Evolutionary conservation across 345 rosid species (phyloP), one percentile per base, ranked within the genome.

Genomic region (Excoecaria cochinchinensis): DNA sequence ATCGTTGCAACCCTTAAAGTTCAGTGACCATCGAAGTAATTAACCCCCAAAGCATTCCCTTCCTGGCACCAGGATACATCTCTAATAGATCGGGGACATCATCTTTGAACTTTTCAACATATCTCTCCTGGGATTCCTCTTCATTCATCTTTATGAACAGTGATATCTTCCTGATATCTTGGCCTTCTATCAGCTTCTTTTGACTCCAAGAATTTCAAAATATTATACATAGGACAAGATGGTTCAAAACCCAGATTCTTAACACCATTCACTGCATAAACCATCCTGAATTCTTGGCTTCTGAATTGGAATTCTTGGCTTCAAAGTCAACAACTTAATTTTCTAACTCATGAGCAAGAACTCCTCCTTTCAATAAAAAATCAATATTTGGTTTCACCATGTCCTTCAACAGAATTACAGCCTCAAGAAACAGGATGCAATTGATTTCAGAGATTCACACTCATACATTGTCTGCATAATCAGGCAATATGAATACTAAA

Each of bases 161-260:
- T 50, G 59, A 22, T 82, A 82, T 7, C 72, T 62, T 22, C 77
- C 81, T 72, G 71, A 31, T 57, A 77, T 50, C 77, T 0, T 82
- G 83, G 36, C 74, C 60, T 67, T 19, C 16, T 17, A 80, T 44
- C 74, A 80, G 81, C 38, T 73, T 78, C 77, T 71, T n/a, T 83
- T 22, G 83, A 80, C 25, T 50, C 55, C 75, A 80, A 69, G 56
- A 12, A 6, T 56, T 69, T 56, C 47, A 80, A 19, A 52, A 80
- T 62, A 40, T 59, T 71, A 19, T 74, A 73, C 72, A 79, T 80
- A 0, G 79, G 79, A 46, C 42, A 16, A 1, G 21, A 22, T 0
- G 84, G 82, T 42, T 73, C 60, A 57, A 81, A 8, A 15, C 80
- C 78, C 48, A 81, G 44, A n/a, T 42, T 12, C 44, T 80, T 81